Evolutionary conservation across 164 flowering plant species (phyloP).

Genomic region (grape (Vitis vinifera)): DNA sequence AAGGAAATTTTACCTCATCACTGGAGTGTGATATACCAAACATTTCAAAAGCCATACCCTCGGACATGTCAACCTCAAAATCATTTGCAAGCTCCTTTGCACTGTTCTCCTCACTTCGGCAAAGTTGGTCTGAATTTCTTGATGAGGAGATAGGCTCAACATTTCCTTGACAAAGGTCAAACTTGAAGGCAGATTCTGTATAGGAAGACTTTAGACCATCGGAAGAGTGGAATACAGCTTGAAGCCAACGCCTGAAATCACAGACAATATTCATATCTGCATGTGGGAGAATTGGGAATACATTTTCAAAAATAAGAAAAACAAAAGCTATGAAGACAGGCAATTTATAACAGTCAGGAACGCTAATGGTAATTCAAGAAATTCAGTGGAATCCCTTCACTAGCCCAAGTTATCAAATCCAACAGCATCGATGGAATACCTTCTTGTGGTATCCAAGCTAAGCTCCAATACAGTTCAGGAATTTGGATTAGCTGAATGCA

Average conservation of each 20-base stretch:
- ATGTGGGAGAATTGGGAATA: neutral
- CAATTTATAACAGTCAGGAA: too few species aligned
- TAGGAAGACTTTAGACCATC: conserved; percentile 11
- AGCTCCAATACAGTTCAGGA: neutral
- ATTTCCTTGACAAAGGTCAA: conserved; percentile 17
- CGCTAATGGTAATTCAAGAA: neutral
- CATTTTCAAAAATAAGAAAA: neutral
- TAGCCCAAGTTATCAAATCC: neutral
- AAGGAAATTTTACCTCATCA: conserved; percentile 53
- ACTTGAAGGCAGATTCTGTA: conserved; percentile 20
- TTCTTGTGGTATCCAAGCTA: neutral
- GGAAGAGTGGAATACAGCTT: conserved; percentile 61
- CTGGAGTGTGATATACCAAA: conserved; percentile 57
- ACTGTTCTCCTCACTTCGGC: conserved; percentile 9
- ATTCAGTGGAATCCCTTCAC: neutral
- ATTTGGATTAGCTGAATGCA: neutral
- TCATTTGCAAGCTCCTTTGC: conserved; percentile 19
- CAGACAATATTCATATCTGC: conserved; percentile 9
- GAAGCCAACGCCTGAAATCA: conserved; percentile 86
- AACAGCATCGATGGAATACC: neutral
- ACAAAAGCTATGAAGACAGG: neutral
- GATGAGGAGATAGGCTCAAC: conserved; percentile 7
- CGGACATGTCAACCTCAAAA: conserved; percentile 71
- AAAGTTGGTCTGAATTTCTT: too few species aligned
- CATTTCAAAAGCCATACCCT: conserved; percentile 76